Base-by-base conservation (phyloP, 2,329 filamentous ascomycete species). In the Pseudocercospora cruenta region DNA sequence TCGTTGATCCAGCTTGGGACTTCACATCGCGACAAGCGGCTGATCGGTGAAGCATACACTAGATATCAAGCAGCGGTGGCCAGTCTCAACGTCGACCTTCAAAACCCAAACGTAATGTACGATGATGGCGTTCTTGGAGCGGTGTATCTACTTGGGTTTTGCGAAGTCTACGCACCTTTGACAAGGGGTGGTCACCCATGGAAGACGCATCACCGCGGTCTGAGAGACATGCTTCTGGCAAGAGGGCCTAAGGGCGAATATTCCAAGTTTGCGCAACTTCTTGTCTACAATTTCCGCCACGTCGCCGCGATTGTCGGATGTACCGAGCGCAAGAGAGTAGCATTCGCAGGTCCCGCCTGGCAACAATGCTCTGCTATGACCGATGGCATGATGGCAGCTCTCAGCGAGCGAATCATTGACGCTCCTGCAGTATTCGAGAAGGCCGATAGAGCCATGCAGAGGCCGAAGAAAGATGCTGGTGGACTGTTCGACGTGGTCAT, bases 41-140 rank as follows among this genome's bases (percentile, higher is more conserved):
- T 64, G 31, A 60, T 64, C 21, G 33, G 53, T 21, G 57, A 64
- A 24, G 62, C 62, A n/a, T 58, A 45, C 19, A 39, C 57, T 6
- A 51, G 57, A 57, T 64, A 64, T 33, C 47, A 64, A 31, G 62
- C 57, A 3, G 57, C 62, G 10, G 62, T 64, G 31, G 55, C 57
- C 28, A 60, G 33, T 22, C 43, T 64, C 57, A 64, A 64, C 19
- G 28, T 24, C 6, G 57, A 64, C 21, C 62, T 64, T 5, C 45
- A 47, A 36, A 16, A 54, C 16, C 57, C 62, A 12, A 45, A 60
- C 43, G 62, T 58, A 8, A 64, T 57, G 31, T 60, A 60, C 28
- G 58, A 64, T 31, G 62, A 64, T 28, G 62, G 62, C 3, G 57
- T 64, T 8, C 62, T 64, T 10, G 58, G 62, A 31, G 62, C 62